phyloP scores from a whole-genome alignment of 345 rosid species.

The Odontarrhena argentea region DNA sequence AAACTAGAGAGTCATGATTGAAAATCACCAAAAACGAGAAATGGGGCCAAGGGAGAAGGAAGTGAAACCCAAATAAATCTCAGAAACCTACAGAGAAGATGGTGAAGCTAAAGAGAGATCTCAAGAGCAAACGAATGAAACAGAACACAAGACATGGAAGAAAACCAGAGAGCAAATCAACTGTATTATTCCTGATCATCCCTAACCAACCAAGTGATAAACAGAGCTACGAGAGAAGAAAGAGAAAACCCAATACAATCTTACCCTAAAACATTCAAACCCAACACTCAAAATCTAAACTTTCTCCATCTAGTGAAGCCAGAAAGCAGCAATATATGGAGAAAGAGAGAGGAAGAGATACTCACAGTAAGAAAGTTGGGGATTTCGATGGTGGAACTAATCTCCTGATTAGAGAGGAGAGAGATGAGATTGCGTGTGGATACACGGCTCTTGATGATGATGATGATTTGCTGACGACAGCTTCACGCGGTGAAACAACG shows the following conservation, averaged over 20 bases:
- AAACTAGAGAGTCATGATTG: too few relatives aligned
- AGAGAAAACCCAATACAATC: not conserved
- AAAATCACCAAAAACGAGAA: not conserved
- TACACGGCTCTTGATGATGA: conserved; percentile 25
- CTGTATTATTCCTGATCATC: not conserved
- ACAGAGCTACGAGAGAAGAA: conserved; percentile 13
- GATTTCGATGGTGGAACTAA: conserved; percentile 47
- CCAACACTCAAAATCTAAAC: not conserved
- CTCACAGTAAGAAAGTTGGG: conserved; percentile 52
- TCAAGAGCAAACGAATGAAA: conserved; percentile 22
- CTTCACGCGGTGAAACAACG: conserved; percentile 41
- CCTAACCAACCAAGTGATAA: conserved; percentile 5
- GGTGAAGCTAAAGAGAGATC: conserved; percentile 20
- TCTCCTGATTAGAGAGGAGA: conserved; percentile 31
- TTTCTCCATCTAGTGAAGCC: not conserved
- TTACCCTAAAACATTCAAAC: conserved; percentile 43
- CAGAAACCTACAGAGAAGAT: not conserved
- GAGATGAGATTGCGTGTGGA: conserved; percentile 55
- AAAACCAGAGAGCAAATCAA: not conserved
- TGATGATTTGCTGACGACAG: conserved; percentile 42
- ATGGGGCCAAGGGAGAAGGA: not conserved
- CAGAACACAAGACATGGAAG: conserved; percentile 1
- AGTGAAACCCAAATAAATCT: not conserved
- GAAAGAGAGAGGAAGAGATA: conserved; percentile 9
- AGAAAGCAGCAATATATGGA: not conserved